Base-by-base conservation (phyloP, 441 rosid species). In the Bruguiera hainesii region DNA sequence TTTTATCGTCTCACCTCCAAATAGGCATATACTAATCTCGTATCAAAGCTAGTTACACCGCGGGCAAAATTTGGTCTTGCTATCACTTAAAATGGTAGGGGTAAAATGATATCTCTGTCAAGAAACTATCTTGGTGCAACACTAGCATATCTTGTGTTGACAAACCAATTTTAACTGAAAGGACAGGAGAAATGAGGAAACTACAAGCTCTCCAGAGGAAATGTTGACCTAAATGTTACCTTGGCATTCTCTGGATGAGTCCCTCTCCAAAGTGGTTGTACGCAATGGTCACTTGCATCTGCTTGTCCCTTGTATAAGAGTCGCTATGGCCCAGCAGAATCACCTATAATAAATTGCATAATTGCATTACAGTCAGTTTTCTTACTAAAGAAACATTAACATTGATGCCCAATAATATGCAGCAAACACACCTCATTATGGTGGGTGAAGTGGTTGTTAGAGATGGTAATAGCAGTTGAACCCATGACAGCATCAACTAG, bases 211-310 rank as follows among this genome's bases (percentile, higher is more conserved):
- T 20, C 9, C 51, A 48, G 48, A 42, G 6, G 28, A 71, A 30
- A 18, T 29, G 50, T 66, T 60, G 3, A 58, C 25, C 49, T 60
- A 35, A 52, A 61, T 39, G 25, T 61, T 80, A 93, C 97, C 98
- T 87, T 20, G 98, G 98, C 98, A 93, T 93, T 68, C 98, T 91
- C 85, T 93, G 98, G 72, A 90, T 86, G 58, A 93, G 96, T 53
- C 98, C 98, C 62, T 84, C 86, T n/a, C 98, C 97, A 58, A 93
- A 93, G 74, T 93, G 98, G 75, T 93, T 93, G 83, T 88, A 93
- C 20, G 98, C 98, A 68, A 93, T 90, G 35, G 98, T 93, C 23
- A 89, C 98, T 75, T 90, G 97, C 98, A 93, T 93, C 64, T 72
- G 81, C 84, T 86, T 89, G 87, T 93, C 98, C 71, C 83, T 81